Conservation (phyloP, 306 rosid species). For the Lathyrus sativus region DNA sequence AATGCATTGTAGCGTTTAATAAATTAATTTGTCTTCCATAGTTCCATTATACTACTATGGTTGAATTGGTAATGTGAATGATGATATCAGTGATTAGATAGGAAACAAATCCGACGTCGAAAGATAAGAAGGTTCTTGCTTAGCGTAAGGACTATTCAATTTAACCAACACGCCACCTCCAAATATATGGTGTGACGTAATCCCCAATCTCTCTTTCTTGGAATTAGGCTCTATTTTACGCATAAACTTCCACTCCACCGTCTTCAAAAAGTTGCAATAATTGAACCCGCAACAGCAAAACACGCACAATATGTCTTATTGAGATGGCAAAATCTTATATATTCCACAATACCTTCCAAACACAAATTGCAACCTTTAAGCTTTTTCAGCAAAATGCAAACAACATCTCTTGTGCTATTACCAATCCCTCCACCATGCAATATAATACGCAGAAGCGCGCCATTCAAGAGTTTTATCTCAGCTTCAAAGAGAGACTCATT, state of each 20-base stretch:
- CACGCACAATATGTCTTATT: slow-evolving; percentile 1
- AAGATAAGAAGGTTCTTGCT: slow-evolving; percentile 37
- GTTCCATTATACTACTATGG: not conserved
- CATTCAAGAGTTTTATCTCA: slow-evolving; percentile 12
- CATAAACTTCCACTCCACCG: slow-evolving; percentile 41
- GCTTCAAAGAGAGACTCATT: slow-evolving; percentile 45
- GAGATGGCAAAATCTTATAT: slow-evolving; percentile 9
- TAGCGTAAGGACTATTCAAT: slow-evolving; percentile 30
- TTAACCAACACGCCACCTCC: slow-evolving; percentile 14
- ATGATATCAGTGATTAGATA: slow-evolving; percentile 1
- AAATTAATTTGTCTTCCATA: not conserved
- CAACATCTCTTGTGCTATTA: slow-evolving; percentile 33
- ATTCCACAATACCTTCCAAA: not conserved
- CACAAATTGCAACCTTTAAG: slow-evolving; percentile 4
- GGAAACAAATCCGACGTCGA: slow-evolving; percentile 28
- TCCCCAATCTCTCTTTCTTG: slow-evolving; percentile 28
- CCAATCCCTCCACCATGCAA: not conserved
- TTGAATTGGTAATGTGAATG: not conserved
- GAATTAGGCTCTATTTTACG: slow-evolving; percentile 17
- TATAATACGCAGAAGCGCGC: not conserved
- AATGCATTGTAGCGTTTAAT: slow-evolving; percentile 20
- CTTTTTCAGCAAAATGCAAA: slow-evolving; percentile 25
- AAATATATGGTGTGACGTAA: slow-evolving; percentile 29
- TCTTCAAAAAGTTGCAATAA: not conserved
- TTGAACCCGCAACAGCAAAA: not conserved